Evolutionary conservation across 129 eudicot genomes (phyloP), one percentile per base, ranked within the genome.

Genomic region (Saposhnikovia divaricata): DNA sequence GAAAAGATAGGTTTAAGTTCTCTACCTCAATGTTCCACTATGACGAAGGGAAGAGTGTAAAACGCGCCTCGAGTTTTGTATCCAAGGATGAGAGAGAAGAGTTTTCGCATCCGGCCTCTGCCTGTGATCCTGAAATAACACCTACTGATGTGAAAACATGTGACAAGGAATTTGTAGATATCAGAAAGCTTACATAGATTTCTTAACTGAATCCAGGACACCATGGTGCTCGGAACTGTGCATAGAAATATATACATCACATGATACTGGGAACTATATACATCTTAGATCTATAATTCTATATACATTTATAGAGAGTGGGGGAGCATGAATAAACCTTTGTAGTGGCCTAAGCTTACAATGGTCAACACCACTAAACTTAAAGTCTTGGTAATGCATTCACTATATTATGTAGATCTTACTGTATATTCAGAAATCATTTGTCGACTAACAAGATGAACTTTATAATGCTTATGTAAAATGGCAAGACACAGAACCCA

Each of bases 101-200:
- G 95, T 87, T 84, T 96, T 96, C 12, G 99, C 99, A 88, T 96
- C 99, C 43, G 99, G 99, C 88, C 99, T 92, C 83, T 89, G 88
- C 69, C 97, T 88, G 63, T 96, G 95, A 89, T 96, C 99, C 99
- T 96, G 85, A 84, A 90, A 88, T 27, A 78, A 43, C 6, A 39
- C 69, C 55, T 63, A 57, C 48, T 34, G 38, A 70, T 38, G 80
- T 83, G 81, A 86, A 34, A 39, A 34, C 46, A 44, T 80, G 81
- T 72, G 79, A 85, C 68, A 3, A 37, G 78, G 74, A 80, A 7
- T 66, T 27, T 31, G 16, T 10, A 34, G 37, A 79, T 27, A 31
- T 10, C 28, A 65, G 40, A 65, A 40, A 18, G 66, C 66, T 48
- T 31, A 65, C 19, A 43, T 27, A 75, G n/a, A 46, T 19, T 53